Evolutionary conservation across 139 green algal genomes (phyloP).

Genomic region (Chlamydomonas eustigma): DNA sequence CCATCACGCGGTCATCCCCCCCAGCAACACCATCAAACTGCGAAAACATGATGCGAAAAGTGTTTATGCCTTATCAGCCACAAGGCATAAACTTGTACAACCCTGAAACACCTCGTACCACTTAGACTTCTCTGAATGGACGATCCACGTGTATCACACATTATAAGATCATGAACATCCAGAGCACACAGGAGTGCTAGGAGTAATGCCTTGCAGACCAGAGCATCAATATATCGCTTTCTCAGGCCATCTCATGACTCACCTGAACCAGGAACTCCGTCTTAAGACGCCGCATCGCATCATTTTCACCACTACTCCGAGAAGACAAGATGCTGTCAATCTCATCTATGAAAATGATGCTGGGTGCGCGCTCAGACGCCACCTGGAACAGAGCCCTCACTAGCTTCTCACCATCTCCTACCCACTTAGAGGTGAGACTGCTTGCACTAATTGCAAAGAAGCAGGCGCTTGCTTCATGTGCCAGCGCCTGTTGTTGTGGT

Average conservation of each 20-base stretch:
- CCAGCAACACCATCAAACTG: conserved; percentile 47
- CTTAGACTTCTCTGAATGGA: too few species aligned
- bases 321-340: conserved; percentile 69
- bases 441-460: conserved; percentile 86
- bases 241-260: conserved; percentile 15
- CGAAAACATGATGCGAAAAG: background rate
- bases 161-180: too few species aligned
- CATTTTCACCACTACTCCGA: conserved; percentile 70
- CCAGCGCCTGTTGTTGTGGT: conserved; percentile 15
- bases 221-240: too few species aligned
- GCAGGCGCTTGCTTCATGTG: conserved; percentile 38
- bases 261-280: conserved; percentile 18
- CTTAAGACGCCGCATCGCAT: conserved; percentile 73
- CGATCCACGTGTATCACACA: too few species aligned
- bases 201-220: too few species aligned
- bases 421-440: conserved; percentile 76
- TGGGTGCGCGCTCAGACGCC: conserved; percentile 45
- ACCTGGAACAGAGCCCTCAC: conserved; percentile 70
- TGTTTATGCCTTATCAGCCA: background rate
- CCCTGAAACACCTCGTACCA: too few species aligned
- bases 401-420: conserved; percentile 92
- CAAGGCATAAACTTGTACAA: too few species aligned
- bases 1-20: conserved; percentile 20
- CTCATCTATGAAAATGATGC: conserved; percentile 89
- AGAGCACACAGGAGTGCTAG: too few species aligned